Conservation (phyloP, 768 basidiomycete genomes). For the Mycena rosella region DNA sequence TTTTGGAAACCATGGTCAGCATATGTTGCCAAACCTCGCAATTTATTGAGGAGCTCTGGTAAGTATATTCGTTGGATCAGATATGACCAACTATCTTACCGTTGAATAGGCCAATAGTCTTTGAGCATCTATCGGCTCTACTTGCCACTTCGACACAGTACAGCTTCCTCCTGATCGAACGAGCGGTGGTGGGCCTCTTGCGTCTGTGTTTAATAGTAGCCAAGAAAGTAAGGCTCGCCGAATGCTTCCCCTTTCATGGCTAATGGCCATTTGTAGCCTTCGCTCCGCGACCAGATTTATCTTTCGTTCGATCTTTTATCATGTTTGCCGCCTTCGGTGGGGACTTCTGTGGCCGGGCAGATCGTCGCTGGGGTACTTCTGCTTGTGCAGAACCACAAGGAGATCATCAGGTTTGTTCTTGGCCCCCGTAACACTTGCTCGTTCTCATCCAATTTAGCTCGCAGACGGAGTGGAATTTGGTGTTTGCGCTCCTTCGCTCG, state of each 20-base stretch:
- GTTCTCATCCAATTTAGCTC: constrained; percentile 62
- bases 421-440: neutral
- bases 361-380: constrained; percentile 85
- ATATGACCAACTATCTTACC: constrained; percentile 14
- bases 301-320: constrained; percentile 93
- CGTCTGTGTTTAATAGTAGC: constrained; percentile 88
- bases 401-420: constrained; percentile 72
- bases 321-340: constrained; percentile 79
- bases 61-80: constrained; percentile 41
- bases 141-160: constrained; percentile 84
- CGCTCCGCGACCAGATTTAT: constrained; percentile 93
- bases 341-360: constrained; percentile 91
- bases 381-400: constrained; percentile 82
- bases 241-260: neutral
- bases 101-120: constrained; percentile 85
- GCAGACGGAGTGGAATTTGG: constrained; percentile 95
- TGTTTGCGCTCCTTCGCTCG: constrained; percentile 88
- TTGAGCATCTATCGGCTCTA: constrained; percentile 90
- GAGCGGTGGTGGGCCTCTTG: constrained; percentile 91
- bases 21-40: constrained; percentile 82
- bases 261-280: constrained; percentile 61
- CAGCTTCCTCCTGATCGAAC: constrained; percentile 91
- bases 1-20: constrained; percentile 95
- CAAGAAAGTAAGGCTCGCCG: constrained; percentile 67
- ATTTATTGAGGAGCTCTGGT: constrained; percentile 93